These are phyloP conservation scores for Plenodomus tracheiphilus DNA, from an alignment of 2,329 filamentous ascomycete genomes.

Conservation along the genomic window DNA sequence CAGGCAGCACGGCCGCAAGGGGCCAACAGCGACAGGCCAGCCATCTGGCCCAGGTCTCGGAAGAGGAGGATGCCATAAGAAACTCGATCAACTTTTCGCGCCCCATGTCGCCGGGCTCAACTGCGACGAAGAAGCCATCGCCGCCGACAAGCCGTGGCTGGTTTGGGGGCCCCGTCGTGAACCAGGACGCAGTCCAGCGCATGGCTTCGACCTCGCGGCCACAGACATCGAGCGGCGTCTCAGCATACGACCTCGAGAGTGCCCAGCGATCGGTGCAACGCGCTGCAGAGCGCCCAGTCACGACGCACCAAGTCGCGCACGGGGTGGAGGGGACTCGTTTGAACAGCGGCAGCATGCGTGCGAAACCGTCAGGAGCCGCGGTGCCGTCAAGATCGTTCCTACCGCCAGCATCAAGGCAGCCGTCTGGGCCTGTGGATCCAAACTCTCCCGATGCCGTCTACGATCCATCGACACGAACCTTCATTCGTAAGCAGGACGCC, in stretches of 20 bases:
- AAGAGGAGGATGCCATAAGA: slow-evolving; percentile 49
- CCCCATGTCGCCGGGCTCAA: slow-evolving; percentile 50
- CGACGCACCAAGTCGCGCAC: slow-evolving; percentile 42
- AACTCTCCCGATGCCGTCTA: slow-evolving; percentile 44
- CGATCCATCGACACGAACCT: slow-evolving; percentile 42
- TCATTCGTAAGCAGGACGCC: slow-evolving; percentile 43
- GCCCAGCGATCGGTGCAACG: slow-evolving; percentile 41
- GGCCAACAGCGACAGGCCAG: slow-evolving; percentile 35
- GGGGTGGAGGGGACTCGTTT: slow-evolving; percentile 47
- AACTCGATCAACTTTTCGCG: slow-evolving; percentile 59
- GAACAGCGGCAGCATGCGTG: slow-evolving; percentile 57
- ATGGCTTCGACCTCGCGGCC: slow-evolving; percentile 32
- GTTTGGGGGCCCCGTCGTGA: slow-evolving; percentile 44
- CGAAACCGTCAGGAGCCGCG: slow-evolving; percentile 53
- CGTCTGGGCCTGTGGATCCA: slow-evolving; percentile 35
- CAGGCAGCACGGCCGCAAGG: slow-evolving; percentile 3
- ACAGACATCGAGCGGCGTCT: slow-evolving; percentile 27
- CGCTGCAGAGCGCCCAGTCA: slow-evolving; percentile 46
- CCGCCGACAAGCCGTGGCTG: slow-evolving; percentile 37
- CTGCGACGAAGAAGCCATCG: slow-evolving; percentile 10
- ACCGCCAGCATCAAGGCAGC: slow-evolving; percentile 11
- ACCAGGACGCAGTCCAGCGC: slow-evolving; percentile 34
- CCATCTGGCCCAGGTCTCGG: slow-evolving; percentile 47
- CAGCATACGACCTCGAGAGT: slow-evolving; percentile 22
- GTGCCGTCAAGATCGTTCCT: slow-evolving; percentile 36